A percentile compares a stretch with the other conserved stretches of the same genome.
Evolutionary conservation across 257 asterid genomes (phyloP).

Genomic region (Leonotis leonurus): DNA sequence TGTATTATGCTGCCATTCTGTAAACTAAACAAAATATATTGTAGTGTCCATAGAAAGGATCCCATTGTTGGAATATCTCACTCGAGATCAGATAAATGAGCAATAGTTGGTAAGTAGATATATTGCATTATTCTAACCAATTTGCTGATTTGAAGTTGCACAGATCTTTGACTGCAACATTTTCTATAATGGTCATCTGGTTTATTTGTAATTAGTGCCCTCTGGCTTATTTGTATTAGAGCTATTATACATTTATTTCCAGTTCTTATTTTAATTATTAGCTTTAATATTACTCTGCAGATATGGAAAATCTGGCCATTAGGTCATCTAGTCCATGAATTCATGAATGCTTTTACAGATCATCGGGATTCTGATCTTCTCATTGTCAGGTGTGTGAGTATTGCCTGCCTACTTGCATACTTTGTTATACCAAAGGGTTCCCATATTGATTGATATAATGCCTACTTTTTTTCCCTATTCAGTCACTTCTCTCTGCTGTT

Average conservation of each 20-base stretch:
- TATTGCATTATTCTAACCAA: too few species aligned
- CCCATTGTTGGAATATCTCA: too few species aligned
- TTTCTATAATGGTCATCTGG: not conserved
- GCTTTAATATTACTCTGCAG: constrained; percentile 32
- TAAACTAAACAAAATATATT: too few species aligned
- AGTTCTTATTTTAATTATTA: not conserved
- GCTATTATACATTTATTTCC: not conserved
- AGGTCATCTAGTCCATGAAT: constrained; percentile 78
- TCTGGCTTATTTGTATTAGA: not conserved
- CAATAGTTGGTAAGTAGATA: too few species aligned
- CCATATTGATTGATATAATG: constrained; percentile 9
- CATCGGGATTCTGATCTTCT: constrained; percentile 99
- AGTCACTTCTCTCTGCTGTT: constrained; percentile 91
- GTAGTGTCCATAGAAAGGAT: too few species aligned
- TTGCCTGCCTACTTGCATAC: not conserved
- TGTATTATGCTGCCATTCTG: not conserved
- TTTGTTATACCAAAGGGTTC: constrained; percentile 6
- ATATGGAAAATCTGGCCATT: constrained; percentile 95
- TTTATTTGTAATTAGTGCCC: constrained; percentile 5
- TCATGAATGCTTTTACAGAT: constrained; percentile 96
- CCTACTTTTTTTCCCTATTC: constrained; percentile 17
- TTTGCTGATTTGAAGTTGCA: too few species aligned
- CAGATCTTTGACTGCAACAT: too few species aligned
- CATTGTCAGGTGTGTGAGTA: constrained; percentile 61
- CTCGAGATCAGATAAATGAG: too few species aligned